Base-by-base conservation (phyloP, 768 basidiomycete genomes). In the Trametes villosa region DNA sequence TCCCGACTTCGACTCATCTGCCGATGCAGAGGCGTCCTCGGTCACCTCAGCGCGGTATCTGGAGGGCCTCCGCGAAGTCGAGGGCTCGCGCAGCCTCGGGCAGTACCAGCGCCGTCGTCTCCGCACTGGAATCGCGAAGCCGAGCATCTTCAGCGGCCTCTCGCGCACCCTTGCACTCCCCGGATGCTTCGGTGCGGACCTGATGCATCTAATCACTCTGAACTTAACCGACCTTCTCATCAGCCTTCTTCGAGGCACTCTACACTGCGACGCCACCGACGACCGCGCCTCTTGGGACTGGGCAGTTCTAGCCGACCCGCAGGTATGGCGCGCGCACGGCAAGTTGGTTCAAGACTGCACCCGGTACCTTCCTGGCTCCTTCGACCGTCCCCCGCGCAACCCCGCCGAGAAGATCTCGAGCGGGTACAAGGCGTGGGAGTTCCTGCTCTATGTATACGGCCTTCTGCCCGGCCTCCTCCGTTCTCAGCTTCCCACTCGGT, bases 171-270 rank as follows among this genome's bases (percentile, higher is more conserved):
- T 75, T 15, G 64, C 63, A 0, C 58, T 76, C 45, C 76, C 77
- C 0, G 45, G 41, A 1, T 72, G 71, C 33, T 79, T 76, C 50
- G 48, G 62, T 8, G 59, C 59, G 0, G 78, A 81, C 49, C 52
- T 76, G 18, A 80, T 80, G 78, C 79, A 82, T 61, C 64, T 74
- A 0, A 54, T 61, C 6, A 8, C 60, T 6, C 61, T 81, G 12
- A 82, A 81, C 62, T 17, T 79, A 2, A 47, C 73, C 1, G 78
- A 72, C 42, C 68, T 79, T 9, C 24, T 74, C 1, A 41, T 76
- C 22, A 48, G 57, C 0, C 67, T 76, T 1, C 78, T 77, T 75
- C 67, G 70, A 4, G 74, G 71, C 0, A 69, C 68, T 6, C 36
- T 38, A 4, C 36, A 11, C 13, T 38, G 36, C 15, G 36, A 38